phyloP scores from a whole-genome alignment of 306 rosid genomes.

The Inga laurina region DNA sequence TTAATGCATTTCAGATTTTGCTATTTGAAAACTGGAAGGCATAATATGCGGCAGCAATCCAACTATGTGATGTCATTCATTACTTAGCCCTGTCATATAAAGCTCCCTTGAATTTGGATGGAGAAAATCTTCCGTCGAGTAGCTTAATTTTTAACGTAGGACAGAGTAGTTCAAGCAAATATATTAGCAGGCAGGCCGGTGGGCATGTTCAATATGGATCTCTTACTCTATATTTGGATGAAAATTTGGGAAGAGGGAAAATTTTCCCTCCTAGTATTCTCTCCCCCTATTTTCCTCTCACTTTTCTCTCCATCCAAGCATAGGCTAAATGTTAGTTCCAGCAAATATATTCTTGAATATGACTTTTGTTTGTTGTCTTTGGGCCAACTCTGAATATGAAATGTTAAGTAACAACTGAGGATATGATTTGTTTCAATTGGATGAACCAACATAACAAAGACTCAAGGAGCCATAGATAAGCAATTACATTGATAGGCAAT shows the following conservation, averaged over 20 bases:
- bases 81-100: neutral
- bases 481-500: constrained; percentile 29
- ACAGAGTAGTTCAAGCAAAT: neutral
- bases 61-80: neutral
- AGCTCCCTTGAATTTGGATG: neutral
- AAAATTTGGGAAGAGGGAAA: too few relatives aligned
- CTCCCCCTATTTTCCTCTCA: too few relatives aligned
- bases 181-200: too few relatives aligned
- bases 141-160: neutral
- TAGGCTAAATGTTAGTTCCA: too few relatives aligned
- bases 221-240: too few relatives aligned
- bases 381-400: constrained; percentile 4
- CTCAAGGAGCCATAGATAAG: constrained; percentile 14
- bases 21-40: neutral
- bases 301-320: neutral
- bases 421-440: neutral
- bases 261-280: too few relatives aligned
- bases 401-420: neutral
- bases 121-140: neutral
- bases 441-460: constrained; percentile 20
- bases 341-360: neutral
- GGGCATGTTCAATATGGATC: neutral
- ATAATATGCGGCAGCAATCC: neutral
- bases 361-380: neutral
- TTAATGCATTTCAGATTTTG: neutral